phyloP scores from a whole-genome alignment of 179 eudicot genomes.

The Silene coronaria region DNA sequence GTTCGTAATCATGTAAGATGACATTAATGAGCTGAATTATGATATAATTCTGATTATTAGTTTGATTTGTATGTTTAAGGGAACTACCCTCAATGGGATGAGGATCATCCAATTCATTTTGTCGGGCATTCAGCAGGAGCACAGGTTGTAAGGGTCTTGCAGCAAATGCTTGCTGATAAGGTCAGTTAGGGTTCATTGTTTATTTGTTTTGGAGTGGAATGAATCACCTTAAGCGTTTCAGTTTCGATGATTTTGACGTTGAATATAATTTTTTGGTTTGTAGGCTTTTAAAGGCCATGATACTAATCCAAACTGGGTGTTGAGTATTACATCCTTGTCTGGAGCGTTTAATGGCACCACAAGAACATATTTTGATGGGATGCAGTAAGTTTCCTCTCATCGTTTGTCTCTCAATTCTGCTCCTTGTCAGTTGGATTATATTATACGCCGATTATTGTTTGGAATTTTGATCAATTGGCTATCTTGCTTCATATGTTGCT shows the following conservation, averaged over 20 bases:
- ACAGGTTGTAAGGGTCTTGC: constrained; percentile 86
- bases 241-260: neutral
- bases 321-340: constrained; percentile 80
- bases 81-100: constrained; percentile 88
- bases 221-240: neutral
- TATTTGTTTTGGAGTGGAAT: neutral
- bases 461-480: neutral
- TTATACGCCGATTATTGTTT: neutral
- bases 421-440: neutral
- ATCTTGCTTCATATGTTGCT: neutral
- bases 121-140: constrained; percentile 98
- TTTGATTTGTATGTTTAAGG: constrained; percentile 35
- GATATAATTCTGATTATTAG: neutral
- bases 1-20: neutral
- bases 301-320: constrained; percentile 77
- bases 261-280: neutral
- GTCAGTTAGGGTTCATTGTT: constrained; percentile 24
- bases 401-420: no score
- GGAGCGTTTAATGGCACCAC: constrained; percentile 98
- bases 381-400: constrained; percentile 66
- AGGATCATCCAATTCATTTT: constrained; percentile 88
- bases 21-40: neutral
- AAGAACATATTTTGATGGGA: constrained; percentile 81
- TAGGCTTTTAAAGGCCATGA: constrained; percentile 79
- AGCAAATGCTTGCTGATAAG: constrained; percentile 96